phyloP scores from a whole-genome alignment of 495 filamentous ascomycete genomes.

The Wilcoxina mikolae region DNA sequence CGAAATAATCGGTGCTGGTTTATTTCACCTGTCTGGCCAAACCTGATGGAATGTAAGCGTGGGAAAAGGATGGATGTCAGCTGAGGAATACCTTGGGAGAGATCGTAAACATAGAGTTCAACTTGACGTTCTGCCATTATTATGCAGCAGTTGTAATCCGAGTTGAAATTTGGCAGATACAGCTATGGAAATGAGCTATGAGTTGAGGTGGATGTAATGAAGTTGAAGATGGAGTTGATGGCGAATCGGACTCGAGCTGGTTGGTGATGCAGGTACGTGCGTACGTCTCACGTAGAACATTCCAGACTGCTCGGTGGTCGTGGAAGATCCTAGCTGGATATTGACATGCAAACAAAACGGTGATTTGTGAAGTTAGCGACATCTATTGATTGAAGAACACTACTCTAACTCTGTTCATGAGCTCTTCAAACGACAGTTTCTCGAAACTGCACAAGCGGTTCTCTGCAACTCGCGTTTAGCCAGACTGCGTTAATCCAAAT shows the following conservation, averaged over 20 bases:
- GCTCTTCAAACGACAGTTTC: too few relatives aligned
- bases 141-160: neutral
- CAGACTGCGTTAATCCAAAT: too few relatives aligned
- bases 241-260: neutral
- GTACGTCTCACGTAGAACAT: neutral
- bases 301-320: conserved; percentile 4
- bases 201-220: neutral
- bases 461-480: too few relatives aligned
- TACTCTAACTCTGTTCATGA: too few relatives aligned
- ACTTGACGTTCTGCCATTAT: conserved; percentile 32
- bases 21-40: neutral
- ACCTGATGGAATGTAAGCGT: conserved; percentile 11
- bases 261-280: neutral
- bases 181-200: neutral
- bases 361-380: too few relatives aligned
- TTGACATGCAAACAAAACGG: too few relatives aligned
- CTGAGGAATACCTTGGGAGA: conserved; percentile 51
- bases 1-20: neutral
- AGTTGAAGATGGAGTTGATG: neutral
- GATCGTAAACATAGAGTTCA: conserved; percentile 83
- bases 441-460: too few relatives aligned
- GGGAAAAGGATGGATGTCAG: conserved; percentile 15
- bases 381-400: too few relatives aligned
- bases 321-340: too few relatives aligned
- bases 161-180: neutral